phyloP scores from a whole-genome alignment of 1,284 basidiomycete genomes.

The Trichosporon sp. region DNA sequence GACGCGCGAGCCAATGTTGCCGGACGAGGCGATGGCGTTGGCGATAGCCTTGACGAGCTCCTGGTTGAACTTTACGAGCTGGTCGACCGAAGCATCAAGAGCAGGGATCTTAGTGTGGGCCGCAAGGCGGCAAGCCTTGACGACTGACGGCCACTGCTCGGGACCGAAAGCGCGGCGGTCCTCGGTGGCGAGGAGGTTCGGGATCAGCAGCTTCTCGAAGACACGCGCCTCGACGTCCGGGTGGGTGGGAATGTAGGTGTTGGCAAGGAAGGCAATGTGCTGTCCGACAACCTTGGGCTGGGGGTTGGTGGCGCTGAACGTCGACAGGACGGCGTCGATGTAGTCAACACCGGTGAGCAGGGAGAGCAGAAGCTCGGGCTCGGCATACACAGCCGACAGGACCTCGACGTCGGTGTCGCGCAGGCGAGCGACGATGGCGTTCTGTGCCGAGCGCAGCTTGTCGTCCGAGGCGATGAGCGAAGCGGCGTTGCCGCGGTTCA shows the following conservation, averaged over 20 bases:
- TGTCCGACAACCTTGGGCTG: conserved; percentile 56
- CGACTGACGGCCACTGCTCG: conserved; percentile 62
- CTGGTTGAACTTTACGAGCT: conserved; percentile 29
- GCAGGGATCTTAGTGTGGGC: conserved; percentile 25
- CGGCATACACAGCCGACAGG: conserved; percentile 67
- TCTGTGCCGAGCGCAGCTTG: conserved; percentile 42
- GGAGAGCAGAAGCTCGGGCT: conserved; percentile 60
- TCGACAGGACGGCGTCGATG: conserved; percentile 61
- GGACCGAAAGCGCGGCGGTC: conserved; percentile 66
- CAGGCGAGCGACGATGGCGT: conserved; percentile 62
- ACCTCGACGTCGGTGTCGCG: conserved; percentile 68
- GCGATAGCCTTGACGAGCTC: conserved; percentile 27
- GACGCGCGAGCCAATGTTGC: conserved; percentile 30
- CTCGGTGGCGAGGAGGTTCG: conserved; percentile 72
- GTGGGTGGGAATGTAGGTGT: conserved; percentile 58
- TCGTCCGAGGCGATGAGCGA: conserved; percentile 29
- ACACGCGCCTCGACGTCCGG: conserved; percentile 58
- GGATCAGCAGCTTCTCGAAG: conserved; percentile 69
- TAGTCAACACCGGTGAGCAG: conserved; percentile 59
- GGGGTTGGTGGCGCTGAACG: conserved; percentile 57
- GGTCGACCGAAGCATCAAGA: conserved; percentile 21
- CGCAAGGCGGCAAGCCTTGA: conserved; percentile 26
- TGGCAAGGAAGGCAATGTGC: conserved; percentile 68
- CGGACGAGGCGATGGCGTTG: conserved; percentile 26
- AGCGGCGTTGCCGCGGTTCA: conserved; percentile 26